Evolutionary conservation across 1,139 yeast genomes (phyloP).

Genomic region (Kazachstania sp.): DNA sequence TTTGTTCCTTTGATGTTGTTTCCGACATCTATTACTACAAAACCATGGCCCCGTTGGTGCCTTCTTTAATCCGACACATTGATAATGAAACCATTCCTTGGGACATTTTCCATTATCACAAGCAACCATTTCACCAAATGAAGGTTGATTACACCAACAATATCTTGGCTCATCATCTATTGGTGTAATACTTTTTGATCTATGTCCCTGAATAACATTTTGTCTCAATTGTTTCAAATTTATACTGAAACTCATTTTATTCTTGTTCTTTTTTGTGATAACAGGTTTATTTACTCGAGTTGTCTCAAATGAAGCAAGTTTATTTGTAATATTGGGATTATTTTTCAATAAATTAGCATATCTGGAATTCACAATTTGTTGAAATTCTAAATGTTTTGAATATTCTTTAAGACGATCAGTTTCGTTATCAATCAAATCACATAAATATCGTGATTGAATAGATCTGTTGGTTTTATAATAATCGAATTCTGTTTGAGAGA

Average conservation of each 20-base stretch:
- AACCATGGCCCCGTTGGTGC: constrained; percentile 85
- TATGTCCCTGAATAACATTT: not conserved
- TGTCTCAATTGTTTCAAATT: constrained; percentile 4
- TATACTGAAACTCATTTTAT: constrained; percentile 4
- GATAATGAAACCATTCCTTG: constrained; percentile 76
- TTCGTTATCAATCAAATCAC: not conserved
- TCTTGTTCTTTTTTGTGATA: not conserved
- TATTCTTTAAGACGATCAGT: not conserved
- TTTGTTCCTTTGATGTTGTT: not conserved
- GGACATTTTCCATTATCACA: constrained; percentile 79
- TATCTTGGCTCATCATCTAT: constrained; percentile 30
- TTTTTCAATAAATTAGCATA: not conserved
- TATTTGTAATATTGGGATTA: not conserved
- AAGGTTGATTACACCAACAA: constrained; percentile 77
- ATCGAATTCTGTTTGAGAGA: not conserved
- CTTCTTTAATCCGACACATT: constrained; percentile 72
- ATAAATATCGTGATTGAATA: constrained; percentile 1
- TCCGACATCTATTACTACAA: constrained; percentile 60
- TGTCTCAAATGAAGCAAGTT: not conserved
- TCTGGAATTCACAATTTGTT: constrained; percentile 1
- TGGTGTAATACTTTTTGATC: not conserved
- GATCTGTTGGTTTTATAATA: not conserved
- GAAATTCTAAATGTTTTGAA: not conserved
- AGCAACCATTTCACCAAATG: constrained; percentile 88
- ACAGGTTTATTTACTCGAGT: not conserved